Base-by-base conservation (phyloP, 2,329 filamentous ascomycete species). In the Fonsecaea monophora region DNA sequence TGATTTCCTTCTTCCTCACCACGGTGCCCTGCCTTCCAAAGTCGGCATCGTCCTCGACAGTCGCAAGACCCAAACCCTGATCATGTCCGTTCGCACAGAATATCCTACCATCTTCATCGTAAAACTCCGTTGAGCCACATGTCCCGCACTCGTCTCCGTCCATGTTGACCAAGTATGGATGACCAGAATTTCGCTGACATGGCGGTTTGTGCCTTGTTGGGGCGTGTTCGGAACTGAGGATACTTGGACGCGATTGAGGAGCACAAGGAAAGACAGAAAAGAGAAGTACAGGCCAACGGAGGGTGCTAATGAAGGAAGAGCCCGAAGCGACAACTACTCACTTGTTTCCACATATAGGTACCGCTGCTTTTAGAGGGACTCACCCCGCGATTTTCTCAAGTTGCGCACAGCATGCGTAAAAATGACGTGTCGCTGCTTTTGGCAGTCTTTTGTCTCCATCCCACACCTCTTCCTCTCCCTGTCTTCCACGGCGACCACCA, bases 1-100 rank as follows among this genome's bases (percentile, higher is more conserved):
- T 70, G 73, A 87, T 86, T 69, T 86, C 89, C 76, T 87, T 86
- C 73, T 81, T 79, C 37, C 81, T 81, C 70, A 79, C 81, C 68
- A 84, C 85, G 65, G 86, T 84, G 65, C 91, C 87, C 73, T 85
- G 80, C 48, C 61, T 53, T 58, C 48, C 68, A 60, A 67, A 72
- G 42, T 73, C 72, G 30, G 40, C 62, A 4, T 71, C 70, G 56
- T 73, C 72, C 32, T 70, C 68, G 10, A 21, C 72, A 9, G 62
- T 64, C 34, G 65, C 54, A 3, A 61, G 53, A 1, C 66, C 68
- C 30, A 62, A 63, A 34, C 56, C 70, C 60, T 72, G 71, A 34
- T 73, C 70, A 30, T 71, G 71, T 1, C 72, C 72, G n/a, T 69
- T 67, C 7, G 42, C 53, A 35, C 70, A 73, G 54, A 68, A 73